phyloP scores from a whole-genome alignment of 2,329 filamentous ascomycete genomes.

The Trichophyton mentagrophytes region DNA sequence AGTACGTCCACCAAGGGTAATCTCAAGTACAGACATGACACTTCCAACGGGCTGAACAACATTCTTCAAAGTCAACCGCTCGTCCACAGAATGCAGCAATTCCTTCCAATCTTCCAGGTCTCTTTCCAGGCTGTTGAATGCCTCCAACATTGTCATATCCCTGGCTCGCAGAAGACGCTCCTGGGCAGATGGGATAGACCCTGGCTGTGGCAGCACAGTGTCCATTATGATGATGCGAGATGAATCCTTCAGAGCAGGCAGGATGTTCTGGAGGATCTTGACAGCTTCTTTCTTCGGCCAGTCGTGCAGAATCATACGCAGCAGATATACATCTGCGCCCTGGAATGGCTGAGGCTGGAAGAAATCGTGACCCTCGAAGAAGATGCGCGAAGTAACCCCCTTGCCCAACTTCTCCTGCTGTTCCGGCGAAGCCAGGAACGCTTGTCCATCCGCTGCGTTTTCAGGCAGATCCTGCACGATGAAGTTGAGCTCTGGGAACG shows the following conservation, averaged over 20 bases:
- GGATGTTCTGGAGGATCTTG: constrained; percentile 24
- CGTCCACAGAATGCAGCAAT: constrained; percentile 18
- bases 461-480: constrained; percentile 33
- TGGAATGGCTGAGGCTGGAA: constrained; percentile 19
- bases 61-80: constrained; percentile 13
- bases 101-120: constrained; percentile 23
- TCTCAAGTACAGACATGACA: constrained; percentile 9
- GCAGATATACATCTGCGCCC: constrained; percentile 24
- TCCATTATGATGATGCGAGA: constrained; percentile 23
- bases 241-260: constrained; percentile 20
- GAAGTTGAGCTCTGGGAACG: constrained; percentile 32
- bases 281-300: constrained; percentile 27
- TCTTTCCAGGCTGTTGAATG: constrained; percentile 26
- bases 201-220: constrained; percentile 21
- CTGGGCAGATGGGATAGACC: constrained; percentile 13
- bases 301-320: constrained; percentile 31
- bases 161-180: constrained; percentile 20
- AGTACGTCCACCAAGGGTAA: neutral
- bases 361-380: constrained; percentile 26
- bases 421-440: neutral
- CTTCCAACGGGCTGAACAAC: constrained; percentile 15
- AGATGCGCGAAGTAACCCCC: constrained; percentile 19
- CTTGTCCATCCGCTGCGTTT: neutral
- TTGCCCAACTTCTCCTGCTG: constrained; percentile 20
- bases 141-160: constrained; percentile 27